Evolutionary conservation across 352 stramenopile genomes (phyloP).

Genomic region (Globisporangium paroecandrum): DNA sequence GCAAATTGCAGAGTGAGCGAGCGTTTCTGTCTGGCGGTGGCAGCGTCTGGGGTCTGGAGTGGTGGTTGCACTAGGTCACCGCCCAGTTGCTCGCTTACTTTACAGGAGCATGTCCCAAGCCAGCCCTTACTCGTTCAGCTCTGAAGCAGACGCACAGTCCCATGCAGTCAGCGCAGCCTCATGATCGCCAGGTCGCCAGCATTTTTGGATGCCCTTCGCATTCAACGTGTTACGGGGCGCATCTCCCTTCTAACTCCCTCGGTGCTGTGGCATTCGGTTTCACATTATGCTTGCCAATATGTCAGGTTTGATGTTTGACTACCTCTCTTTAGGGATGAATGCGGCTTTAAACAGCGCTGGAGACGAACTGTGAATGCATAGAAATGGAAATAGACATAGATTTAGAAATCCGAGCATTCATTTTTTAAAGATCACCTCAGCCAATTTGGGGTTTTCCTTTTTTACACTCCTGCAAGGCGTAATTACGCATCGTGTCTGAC

Average conservation of each 20-base stretch:
- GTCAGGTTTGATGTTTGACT: no score
- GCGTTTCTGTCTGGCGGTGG: neutral
- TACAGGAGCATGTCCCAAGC: neutral
- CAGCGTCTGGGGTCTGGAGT: neutral
- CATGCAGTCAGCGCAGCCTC: neutral
- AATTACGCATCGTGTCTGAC: neutral
- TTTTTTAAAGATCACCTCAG: neutral
- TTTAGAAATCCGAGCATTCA: neutral
- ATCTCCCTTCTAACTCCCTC: neutral
- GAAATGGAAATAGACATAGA: constrained; percentile 4
- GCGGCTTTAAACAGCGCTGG: neutral
- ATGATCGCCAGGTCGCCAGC: constrained; percentile 9
- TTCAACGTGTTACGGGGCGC: neutral
- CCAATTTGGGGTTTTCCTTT: neutral
- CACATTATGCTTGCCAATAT: neutral
- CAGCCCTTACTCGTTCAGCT: neutral
- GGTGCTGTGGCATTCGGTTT: neutral
- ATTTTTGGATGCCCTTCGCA: constrained; percentile 3
- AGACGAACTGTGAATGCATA: constrained; percentile 5
- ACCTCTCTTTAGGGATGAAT: neutral
- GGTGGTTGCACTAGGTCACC: neutral
- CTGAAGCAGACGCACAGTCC: constrained; percentile 4
- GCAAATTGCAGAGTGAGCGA: constrained; percentile 33
- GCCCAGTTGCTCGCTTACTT: constrained; percentile 3
- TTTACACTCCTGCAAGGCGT: neutral